Evolutionary conservation across 2,329 filamentous ascomycete species (phyloP), one percentile per base, ranked within the genome.

Genomic region (Drechslerella dactyloides): DNA sequence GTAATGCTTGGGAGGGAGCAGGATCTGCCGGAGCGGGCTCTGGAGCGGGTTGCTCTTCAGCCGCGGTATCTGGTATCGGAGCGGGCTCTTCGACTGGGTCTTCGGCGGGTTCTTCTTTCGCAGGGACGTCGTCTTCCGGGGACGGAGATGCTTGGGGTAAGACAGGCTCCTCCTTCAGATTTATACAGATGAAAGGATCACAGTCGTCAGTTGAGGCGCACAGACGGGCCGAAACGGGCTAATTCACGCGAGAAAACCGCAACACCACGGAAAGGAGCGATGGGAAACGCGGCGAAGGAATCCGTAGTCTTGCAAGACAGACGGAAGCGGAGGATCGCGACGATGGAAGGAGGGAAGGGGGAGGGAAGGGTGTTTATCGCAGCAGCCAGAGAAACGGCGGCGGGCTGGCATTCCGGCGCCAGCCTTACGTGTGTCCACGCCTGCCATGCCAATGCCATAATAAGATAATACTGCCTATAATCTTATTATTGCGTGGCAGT

Each of bases 21-120:
- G 61, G 61, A 33, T 65, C 61, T 72, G 65, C 68, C n/a, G 68
- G 62, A 24, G 35, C 54, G 35, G 54, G 68, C n/a, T 21, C 23
- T 13, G 48, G 48, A 46, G 17, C 42, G n/a, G 51, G 53, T 40
- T 57, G 35, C 37, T 62, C 17, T 23, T 50, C 52, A 46, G 68
- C 8, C 23, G 56, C 55, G 21, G 54, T 51, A 55, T 65, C 53
- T 58, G 50, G 54, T 15, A 19, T 10, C 13, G 13, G 30, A 46
- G 50, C 48, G 7, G 48, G 19, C 10, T 53, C 21, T 53, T 35
- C 23, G 50, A 53, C 30, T 35, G 56, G 50, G 40, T 69, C 64
- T n/a, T 53, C 23, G n/a, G 53, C 23, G n/a, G 53, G 30, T 30
- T 63, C 58, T 62, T 70, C 58, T 19, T 56, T 53, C 17, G 60